Evolutionary conservation across 2,329 filamentous ascomycete genomes (phyloP).

Genomic region (Colletotrichum sansevieriae): DNA sequence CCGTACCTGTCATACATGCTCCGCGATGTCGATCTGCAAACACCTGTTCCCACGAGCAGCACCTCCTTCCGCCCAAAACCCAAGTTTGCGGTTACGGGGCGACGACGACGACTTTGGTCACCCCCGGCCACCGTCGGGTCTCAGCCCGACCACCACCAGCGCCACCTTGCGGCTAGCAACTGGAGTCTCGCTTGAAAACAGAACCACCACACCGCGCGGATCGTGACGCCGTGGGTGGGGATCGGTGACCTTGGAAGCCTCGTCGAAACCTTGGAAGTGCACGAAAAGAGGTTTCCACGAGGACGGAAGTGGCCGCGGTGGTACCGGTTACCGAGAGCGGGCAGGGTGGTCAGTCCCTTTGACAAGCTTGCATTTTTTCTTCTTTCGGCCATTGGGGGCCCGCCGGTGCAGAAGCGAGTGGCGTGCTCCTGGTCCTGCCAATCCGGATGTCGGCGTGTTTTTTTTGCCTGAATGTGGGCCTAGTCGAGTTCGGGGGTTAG

Average conservation of each 20-base stretch:
- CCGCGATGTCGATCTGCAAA: slow-evolving; percentile 21
- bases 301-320: background rate
- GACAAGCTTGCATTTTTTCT: background rate
- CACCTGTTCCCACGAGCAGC: slow-evolving; percentile 6
- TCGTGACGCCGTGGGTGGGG: slow-evolving; percentile 24
- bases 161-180: background rate
- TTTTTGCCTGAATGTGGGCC: slow-evolving; percentile 11
- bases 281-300: background rate
- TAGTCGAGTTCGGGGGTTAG: background rate
- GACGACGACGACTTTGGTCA: too few species aligned
- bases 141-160: background rate
- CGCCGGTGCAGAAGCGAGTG: background rate
- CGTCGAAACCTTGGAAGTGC: slow-evolving; percentile 6
- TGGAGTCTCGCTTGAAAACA: slow-evolving; percentile 1
- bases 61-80: background rate
- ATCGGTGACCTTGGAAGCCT: background rate
- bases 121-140: too few species aligned
- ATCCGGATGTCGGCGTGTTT: background rate
- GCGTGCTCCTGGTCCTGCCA: background rate
- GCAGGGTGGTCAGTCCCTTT: background rate
- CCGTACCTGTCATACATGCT: background rate
- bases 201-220: slow-evolving; percentile 3
- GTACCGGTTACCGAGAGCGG: background rate
- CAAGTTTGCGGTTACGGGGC: background rate
- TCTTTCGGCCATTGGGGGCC: background rate